These are phyloP conservation scores for Tilletiaria anomala DNA, from an alignment of 1,284 basidiomycete genomes.

Conservation along the genomic window DNA sequence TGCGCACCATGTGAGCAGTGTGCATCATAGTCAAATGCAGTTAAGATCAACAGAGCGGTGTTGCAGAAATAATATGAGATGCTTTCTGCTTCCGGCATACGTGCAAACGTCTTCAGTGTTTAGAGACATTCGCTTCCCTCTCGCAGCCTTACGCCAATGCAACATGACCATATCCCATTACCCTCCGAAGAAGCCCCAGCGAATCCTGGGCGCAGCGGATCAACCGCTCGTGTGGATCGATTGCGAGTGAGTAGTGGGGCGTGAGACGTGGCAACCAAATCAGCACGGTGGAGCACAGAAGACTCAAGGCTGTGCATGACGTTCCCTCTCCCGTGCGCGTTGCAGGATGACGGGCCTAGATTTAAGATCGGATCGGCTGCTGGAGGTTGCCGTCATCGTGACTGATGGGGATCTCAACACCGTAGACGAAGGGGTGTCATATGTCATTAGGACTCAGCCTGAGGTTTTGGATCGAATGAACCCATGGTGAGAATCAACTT, in stretches of 20 bases:
- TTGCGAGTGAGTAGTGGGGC: slow-evolving; percentile 47
- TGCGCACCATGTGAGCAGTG: no score
- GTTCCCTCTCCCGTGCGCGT: not conserved
- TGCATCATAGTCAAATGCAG: no score
- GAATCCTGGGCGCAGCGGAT: no score
- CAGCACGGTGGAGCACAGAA: not conserved
- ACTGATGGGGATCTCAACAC: slow-evolving; percentile 61
- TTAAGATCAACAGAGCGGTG: no score
- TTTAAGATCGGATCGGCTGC: slow-evolving; percentile 55
- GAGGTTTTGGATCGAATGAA: slow-evolving; percentile 46
- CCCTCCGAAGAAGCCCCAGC: no score
- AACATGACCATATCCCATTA: no score
- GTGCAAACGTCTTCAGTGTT: no score
- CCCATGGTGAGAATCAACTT: slow-evolving; percentile 12
- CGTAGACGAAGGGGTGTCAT: slow-evolving; percentile 59
- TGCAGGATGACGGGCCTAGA: slow-evolving; percentile 58
- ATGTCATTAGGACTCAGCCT: slow-evolving; percentile 55
- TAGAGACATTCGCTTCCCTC: no score
- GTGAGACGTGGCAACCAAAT: slow-evolving; percentile 1
- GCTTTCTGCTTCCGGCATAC: no score
- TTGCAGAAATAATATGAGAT: no score
- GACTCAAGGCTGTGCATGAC: not conserved
- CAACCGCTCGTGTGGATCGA: slow-evolving; percentile 87
- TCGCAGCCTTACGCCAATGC: no score
- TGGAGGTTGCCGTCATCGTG: slow-evolving; percentile 63